phyloP scores from a whole-genome alignment of 2,329 filamentous ascomycete genomes.

The Nannizziopsis arthrosporioides region DNA sequence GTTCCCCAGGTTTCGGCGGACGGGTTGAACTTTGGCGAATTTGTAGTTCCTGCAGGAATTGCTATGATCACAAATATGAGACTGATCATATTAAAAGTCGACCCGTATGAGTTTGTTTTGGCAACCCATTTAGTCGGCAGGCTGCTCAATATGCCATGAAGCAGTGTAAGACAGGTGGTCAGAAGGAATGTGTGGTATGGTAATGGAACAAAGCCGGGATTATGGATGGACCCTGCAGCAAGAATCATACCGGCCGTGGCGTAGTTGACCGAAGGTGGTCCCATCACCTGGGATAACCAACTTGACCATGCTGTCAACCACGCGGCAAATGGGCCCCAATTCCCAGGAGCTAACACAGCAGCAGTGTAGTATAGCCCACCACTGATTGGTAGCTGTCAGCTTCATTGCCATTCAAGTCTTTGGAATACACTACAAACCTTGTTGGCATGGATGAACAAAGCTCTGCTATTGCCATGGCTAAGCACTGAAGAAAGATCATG shows the following conservation, averaged over 20 bases:
- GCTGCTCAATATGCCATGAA: slow-evolving; percentile 56
- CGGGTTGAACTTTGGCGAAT: slow-evolving; percentile 47
- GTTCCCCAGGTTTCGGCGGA: slow-evolving; percentile 52
- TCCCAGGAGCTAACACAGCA: slow-evolving; percentile 56
- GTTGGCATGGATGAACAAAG: slow-evolving; percentile 64
- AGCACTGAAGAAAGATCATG: slow-evolving; percentile 59
- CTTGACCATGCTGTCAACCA: slow-evolving; percentile 62
- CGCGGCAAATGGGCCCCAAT: slow-evolving; percentile 54
- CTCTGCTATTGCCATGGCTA: slow-evolving; percentile 59
- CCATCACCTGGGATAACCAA: slow-evolving; percentile 57
- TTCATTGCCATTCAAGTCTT: background rate
- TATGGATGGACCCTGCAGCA: slow-evolving; percentile 55
- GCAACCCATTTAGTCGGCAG: slow-evolving; percentile 62
- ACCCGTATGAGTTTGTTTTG: slow-evolving; percentile 57
- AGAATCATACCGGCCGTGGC: slow-evolving; percentile 58
- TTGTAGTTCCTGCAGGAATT: slow-evolving; percentile 51
- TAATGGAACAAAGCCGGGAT: slow-evolving; percentile 53
- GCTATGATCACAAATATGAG: slow-evolving; percentile 56
- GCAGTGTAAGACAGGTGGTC: slow-evolving; percentile 54
- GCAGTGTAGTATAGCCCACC: slow-evolving; percentile 64
- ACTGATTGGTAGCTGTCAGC: slow-evolving; percentile 17
- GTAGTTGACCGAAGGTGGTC: slow-evolving; percentile 56
- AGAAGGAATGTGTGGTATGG: slow-evolving; percentile 58
- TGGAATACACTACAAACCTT: slow-evolving; percentile 29
- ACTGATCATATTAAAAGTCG: slow-evolving; percentile 58